phyloP scores from a whole-genome alignment of 1,139 yeast genomes.

The Debaryomyces subglobosus region DNA sequence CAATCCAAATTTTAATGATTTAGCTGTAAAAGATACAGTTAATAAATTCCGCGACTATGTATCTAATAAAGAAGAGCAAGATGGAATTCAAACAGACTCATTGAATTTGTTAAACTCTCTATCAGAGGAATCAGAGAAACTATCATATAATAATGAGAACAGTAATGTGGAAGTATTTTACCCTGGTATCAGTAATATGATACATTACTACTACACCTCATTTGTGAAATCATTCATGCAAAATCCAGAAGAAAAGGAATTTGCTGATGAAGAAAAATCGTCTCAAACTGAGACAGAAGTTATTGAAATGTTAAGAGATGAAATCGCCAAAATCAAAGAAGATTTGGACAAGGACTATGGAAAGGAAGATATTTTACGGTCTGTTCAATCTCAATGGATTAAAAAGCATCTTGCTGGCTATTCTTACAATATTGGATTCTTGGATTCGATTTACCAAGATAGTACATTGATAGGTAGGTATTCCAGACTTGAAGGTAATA shows the following conservation, averaged over 20 bases:
- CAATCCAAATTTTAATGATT: slow-evolving; percentile 90
- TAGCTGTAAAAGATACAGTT: slow-evolving; percentile 79
- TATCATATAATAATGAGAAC: not conserved
- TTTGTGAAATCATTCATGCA: slow-evolving; percentile 15
- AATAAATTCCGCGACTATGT: slow-evolving; percentile 58
- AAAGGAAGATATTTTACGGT: slow-evolving; percentile 63
- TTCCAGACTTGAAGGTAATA: slow-evolving; percentile 36
- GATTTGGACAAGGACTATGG: slow-evolving; percentile 51
- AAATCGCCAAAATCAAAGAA: slow-evolving; percentile 19
- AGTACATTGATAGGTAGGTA: slow-evolving; percentile 62
- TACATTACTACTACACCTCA: slow-evolving; percentile 25
- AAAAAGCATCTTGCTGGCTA: slow-evolving; percentile 64
- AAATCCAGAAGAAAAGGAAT: slow-evolving; percentile 1
- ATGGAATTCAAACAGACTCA: slow-evolving; percentile 8
- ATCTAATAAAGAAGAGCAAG: slow-evolving; percentile 37
- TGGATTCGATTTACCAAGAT: slow-evolving; percentile 61
- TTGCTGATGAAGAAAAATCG: slow-evolving; percentile 8
- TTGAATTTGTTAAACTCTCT: slow-evolving; percentile 12
- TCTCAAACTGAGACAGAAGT: slow-evolving; percentile 16
- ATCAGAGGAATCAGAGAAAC: slow-evolving; percentile 16
- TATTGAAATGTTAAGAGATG: slow-evolving; percentile 24
- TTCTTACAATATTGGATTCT: slow-evolving; percentile 64
- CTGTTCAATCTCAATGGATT: slow-evolving; percentile 55
- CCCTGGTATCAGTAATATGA: slow-evolving; percentile 30
- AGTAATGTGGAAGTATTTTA: not conserved